A percentile compares a stretch with the other conserved stretches of the same genome.
phyloP scores from a whole-genome alignment of 2,329 filamentous ascomycete species.

The Arachnopeziza araneosa region DNA sequence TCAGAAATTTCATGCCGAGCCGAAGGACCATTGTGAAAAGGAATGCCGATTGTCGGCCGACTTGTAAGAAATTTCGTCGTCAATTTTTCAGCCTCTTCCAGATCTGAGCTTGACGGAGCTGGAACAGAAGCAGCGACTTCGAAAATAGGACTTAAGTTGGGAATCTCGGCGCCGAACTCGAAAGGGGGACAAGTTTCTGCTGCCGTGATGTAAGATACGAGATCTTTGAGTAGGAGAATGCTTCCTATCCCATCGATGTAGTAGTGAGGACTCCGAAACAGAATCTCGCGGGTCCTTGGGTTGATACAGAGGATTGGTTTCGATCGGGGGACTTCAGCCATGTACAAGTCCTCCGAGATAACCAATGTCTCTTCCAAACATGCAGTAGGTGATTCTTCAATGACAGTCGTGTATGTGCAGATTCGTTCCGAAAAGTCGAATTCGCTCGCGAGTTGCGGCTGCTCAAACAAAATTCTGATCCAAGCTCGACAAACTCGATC shows the following conservation, averaged over 20 bases:
- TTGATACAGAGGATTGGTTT: not conserved
- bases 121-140: not conserved
- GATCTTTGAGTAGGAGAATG: not conserved
- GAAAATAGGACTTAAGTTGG: not conserved
- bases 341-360: not conserved
- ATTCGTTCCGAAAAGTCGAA: not conserved
- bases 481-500: not conserved
- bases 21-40: not conserved
- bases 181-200: not conserved
- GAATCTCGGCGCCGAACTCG: not conserved
- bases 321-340: not conserved
- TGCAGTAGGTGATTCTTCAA: not conserved
- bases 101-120: not conserved
- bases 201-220: not conserved
- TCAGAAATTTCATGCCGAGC: not conserved
- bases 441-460: not conserved
- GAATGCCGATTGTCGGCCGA: not conserved
- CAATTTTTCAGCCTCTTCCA: not conserved
- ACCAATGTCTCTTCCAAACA: not conserved
- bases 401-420: not conserved
- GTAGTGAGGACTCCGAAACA: not conserved
- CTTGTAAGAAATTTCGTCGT: not conserved
- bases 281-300: not conserved
- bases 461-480: not conserved
- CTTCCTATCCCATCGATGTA: not conserved